These are phyloP conservation scores for Syncephalastrum racemosum DNA, from an alignment of 371 early-diverging fungal species.

Conservation along the genomic window DNA sequence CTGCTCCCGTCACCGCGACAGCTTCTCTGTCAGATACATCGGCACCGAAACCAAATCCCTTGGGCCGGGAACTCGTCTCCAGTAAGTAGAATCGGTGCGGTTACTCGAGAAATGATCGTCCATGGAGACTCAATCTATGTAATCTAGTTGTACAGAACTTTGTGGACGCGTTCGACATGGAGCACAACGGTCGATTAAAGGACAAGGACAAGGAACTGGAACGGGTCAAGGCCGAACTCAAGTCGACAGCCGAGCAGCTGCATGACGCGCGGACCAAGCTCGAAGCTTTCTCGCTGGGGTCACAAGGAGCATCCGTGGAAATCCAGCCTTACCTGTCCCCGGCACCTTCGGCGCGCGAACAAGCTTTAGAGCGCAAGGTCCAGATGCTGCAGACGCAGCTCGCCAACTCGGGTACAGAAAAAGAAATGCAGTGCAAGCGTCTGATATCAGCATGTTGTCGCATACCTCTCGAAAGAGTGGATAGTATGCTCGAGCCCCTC, in stretches of 20 bases:
- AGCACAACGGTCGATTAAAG: constrained; percentile 61
- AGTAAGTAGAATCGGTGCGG: constrained; percentile 33
- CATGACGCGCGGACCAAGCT: constrained; percentile 64
- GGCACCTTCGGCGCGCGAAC: constrained; percentile 16
- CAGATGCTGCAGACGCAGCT: constrained; percentile 43
- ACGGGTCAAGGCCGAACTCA: constrained; percentile 60
- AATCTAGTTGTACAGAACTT: constrained; percentile 65
- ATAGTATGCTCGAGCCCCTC: constrained; percentile 64
- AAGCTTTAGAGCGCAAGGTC: constrained; percentile 35
- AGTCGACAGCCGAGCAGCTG: constrained; percentile 63
- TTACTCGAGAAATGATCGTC: background rate
- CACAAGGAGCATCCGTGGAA: constrained; percentile 11
- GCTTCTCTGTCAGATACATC: background rate
- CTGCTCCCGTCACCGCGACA: constrained; percentile 15
- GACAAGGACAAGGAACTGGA: constrained; percentile 61
- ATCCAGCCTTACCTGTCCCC: constrained; percentile 19
- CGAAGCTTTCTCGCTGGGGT: constrained; percentile 17
- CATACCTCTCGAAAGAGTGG: constrained; percentile 67
- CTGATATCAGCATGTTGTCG: constrained; percentile 77
- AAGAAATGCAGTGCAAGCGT: constrained; percentile 69
- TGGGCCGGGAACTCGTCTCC: constrained; percentile 55
- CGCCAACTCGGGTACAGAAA: constrained; percentile 43
- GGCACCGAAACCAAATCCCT: constrained; percentile 31
- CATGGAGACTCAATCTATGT: too few relatives aligned
- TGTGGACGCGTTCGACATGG: constrained; percentile 67